Conservation (phyloP, 768 basidiomycete genomes). For the Rhizopogon rudus region DNA sequence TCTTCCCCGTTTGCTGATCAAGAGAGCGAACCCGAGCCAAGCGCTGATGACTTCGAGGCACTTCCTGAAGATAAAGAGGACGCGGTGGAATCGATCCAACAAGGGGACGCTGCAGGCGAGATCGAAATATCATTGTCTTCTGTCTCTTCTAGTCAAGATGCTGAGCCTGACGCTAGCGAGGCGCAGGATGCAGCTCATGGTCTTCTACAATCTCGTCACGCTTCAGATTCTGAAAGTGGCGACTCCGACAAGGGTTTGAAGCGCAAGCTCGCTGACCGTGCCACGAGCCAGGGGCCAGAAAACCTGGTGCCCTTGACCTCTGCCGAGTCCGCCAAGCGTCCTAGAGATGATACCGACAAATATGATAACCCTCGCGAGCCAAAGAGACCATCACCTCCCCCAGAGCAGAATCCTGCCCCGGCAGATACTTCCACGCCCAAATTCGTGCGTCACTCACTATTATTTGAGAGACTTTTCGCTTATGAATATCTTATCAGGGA, state of each 20-base stretch:
- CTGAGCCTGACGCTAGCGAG: constrained; percentile 24
- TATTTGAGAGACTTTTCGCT: constrained; percentile 7
- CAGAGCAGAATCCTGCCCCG: constrained; percentile 34
- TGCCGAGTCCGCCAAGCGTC: constrained; percentile 47
- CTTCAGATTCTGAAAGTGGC: constrained; percentile 39
- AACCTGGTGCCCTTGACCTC: constrained; percentile 16
- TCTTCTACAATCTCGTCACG: constrained; percentile 21
- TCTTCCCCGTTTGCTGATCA: constrained; percentile 37
- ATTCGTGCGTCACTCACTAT: constrained; percentile 35
- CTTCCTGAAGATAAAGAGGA: constrained; percentile 7
- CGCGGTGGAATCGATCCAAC: constrained; percentile 11
- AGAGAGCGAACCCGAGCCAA: constrained; percentile 61
- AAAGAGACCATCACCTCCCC: constrained; percentile 66
- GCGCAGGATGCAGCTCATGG: constrained; percentile 22
- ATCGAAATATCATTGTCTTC: constrained; percentile 12
- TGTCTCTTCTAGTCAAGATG: constrained; percentile 16
- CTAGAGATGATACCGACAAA: constrained; percentile 55
- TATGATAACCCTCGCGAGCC: constrained; percentile 59
- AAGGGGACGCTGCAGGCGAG: constrained; percentile 6
- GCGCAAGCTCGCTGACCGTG: constrained; percentile 65
- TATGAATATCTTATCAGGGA: constrained; percentile 32
- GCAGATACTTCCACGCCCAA: constrained; percentile 34
- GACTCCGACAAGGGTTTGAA: constrained; percentile 61
- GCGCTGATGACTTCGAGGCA: constrained; percentile 30
- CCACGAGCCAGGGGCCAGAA: constrained; percentile 55